Base-by-base conservation (phyloP, 352 stramenopile species). In the Phytophthora idaei region DNA sequence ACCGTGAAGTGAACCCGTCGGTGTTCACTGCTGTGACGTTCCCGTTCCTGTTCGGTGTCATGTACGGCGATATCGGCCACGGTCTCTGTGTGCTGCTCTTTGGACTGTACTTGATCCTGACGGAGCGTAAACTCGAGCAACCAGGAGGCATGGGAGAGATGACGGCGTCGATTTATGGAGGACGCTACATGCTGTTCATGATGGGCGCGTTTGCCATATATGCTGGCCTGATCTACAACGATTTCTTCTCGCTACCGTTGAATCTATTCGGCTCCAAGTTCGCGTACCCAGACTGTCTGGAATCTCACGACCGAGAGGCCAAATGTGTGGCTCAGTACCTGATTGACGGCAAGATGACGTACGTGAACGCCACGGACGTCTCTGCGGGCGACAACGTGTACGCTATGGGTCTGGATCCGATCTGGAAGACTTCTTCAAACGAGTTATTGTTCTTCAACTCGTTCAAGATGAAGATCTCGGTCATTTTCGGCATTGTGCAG, bases 381-480 rank as follows among this genome's bases (percentile, higher is more conserved):
- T 80, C 85, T 29, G 59, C 44, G 7, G 85, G 86, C 52, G 71
- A 73, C 15, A 96, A 96, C 57, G 97, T 99, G 32, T 99, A 99
- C 74, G 92, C 95, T 14, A 96, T 99, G 75, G 98, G 98, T 32
- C 67, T 99, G 37, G 98, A 99, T 80, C 98, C 98, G 10, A 93
- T 98, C 46, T 99, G 98, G 98, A 98, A 99, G 67, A 96, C 98
- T 50, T 93, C 96, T 29, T 84, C 90, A 21, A 99, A 99, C 77
- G 97, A 99, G 57, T 81, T 99, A 57, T 74, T 99, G 14, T 99
- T 99, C 72, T 99, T 99, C 80, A 99, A 99, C 86, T 99, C 95
- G 37, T 99, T 99, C 89, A 99, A 99, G 84, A 99, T 99, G 98
- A 99, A 99, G 83, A 89, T 99, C 21, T 97, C 93, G 59, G 97